Evolutionary conservation across 208 protist genomes (phyloP), one percentile per base, ranked within the genome.

Genomic region (Leishmania guyanensis): DNA sequence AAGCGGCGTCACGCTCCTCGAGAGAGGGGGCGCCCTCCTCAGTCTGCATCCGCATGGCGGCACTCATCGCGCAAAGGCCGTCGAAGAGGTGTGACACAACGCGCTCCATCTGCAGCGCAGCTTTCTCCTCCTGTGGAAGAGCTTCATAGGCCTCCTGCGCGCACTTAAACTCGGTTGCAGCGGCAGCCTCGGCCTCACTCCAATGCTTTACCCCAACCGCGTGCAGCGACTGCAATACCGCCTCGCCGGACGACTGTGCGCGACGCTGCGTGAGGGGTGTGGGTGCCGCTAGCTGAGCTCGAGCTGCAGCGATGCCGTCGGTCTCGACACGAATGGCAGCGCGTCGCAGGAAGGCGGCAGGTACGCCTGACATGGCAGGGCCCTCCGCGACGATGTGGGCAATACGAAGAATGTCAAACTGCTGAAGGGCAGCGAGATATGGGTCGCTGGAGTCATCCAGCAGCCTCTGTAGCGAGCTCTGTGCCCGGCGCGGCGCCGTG

Each of bases 31-130:
- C 5, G 8, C 51, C 71, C 39, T 71, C 75, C 80, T 89, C 86
- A 53, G 90, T 75, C 81, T 88, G 84, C 81, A 91, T 83, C 33
- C 88, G 84, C 17, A 94, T 83, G 3, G 88, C 86, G 50, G 87
- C 89, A 72, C 86, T 93, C 16, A 85, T 80, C 6, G 93, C 91
- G 66, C 85, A 91, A 2, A 96, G 77, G 20, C 86, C 91, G 36
- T 93, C 90, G 60, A 84, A 92, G 53, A 91, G 83, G 75, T 95
- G 91, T 26, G 74, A 68, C n/a, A 78, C 70, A 26, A 68, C 54
- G 5, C 70, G 83, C 80, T 87, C 87, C 36, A 26, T 20, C 69
- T 73, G 76, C 58, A 85, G 72, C 2, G 78, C 58, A 5, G 71
- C 75, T 77, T 86, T 89, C 64, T 85, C 85, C 58, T 79, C 69